Conservation (phyloP, 768 basidiomycete genomes). For the Pleurotus sapidus region DNA sequence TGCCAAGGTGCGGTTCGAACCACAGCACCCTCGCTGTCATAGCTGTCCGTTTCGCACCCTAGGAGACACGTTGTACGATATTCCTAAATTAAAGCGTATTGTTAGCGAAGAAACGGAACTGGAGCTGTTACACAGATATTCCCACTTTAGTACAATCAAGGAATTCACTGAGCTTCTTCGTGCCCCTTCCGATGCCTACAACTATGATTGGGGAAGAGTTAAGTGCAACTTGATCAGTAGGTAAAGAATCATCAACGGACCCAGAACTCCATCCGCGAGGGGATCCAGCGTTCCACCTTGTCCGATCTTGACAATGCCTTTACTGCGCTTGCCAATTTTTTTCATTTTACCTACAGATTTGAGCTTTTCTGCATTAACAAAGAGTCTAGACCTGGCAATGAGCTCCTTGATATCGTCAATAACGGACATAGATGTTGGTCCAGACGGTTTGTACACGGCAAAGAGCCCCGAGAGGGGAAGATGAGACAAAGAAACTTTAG, state of each 20-base stretch:
- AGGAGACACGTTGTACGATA: slow-evolving; percentile 88
- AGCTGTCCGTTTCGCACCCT: slow-evolving; percentile 93
- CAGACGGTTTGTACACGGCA: slow-evolving; percentile 88
- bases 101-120: not conserved
- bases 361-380: slow-evolving; percentile 62
- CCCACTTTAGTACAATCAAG: slow-evolving; percentile 86
- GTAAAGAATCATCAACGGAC: slow-evolving; percentile 35
- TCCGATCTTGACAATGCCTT: slow-evolving; percentile 72
- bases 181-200: slow-evolving; percentile 85
- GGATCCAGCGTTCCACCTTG: slow-evolving; percentile 97
- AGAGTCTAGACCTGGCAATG: slow-evolving; percentile 73
- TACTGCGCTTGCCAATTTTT: slow-evolving; percentile 36
- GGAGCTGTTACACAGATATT: not conserved
- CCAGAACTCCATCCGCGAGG: slow-evolving; percentile 91
- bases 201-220: slow-evolving; percentile 43
- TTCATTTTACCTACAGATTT: slow-evolving; percentile 45
- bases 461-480: slow-evolving; percentile 81
- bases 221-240: no score
- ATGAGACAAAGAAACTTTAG: slow-evolving; percentile 50
- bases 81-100: slow-evolving; percentile 49
- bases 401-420: slow-evolving; percentile 84
- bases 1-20: slow-evolving; percentile 77
- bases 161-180: slow-evolving; percentile 82
- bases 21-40: slow-evolving; percentile 85
- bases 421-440: slow-evolving; percentile 88